phyloP scores from a whole-genome alignment of 768 basidiomycete genomes.

The Coprinopsis marcescibilis region DNA sequence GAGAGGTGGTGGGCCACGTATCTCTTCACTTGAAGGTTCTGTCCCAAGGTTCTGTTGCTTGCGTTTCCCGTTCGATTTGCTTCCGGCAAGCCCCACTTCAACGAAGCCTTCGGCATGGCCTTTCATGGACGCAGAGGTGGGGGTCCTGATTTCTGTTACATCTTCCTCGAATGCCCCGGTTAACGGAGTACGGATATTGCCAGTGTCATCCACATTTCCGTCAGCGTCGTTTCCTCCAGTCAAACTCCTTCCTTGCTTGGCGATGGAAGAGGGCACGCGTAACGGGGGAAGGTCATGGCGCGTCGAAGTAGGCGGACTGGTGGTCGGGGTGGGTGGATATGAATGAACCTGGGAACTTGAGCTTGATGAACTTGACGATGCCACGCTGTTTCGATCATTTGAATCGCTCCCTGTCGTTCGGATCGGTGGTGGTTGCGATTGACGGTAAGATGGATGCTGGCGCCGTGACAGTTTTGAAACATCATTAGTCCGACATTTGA shows the following conservation, averaged over 20 bases:
- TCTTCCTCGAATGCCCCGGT: too few relatives aligned
- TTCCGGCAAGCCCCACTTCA: neutral
- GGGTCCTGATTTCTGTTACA: neutral
- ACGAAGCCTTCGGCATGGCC: neutral
- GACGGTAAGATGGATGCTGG: too few relatives aligned
- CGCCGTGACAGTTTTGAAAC: constrained; percentile 14
- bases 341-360: constrained; percentile 1
- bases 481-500: constrained; percentile 45
- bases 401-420: neutral
- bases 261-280: neutral
- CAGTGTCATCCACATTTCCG: constrained; percentile 15
- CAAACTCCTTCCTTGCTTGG: constrained; percentile 10
- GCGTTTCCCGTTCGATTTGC: neutral
- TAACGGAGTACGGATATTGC: too few relatives aligned
- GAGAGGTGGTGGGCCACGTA: constrained; percentile 11
- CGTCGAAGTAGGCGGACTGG: constrained; percentile 1
- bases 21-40: constrained; percentile 9
- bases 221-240: constrained; percentile 19
- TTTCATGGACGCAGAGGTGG: neutral
- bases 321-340: constrained; percentile 3
- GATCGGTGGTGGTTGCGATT: too few relatives aligned
- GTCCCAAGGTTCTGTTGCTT: neutral
- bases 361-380: neutral
- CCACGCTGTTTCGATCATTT: neutral
- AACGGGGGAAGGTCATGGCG: neutral